These are phyloP conservation scores for Carex littledalei DNA, from an alignment of 176 grass and related monocot genomes.

Conservation along the genomic window DNA sequence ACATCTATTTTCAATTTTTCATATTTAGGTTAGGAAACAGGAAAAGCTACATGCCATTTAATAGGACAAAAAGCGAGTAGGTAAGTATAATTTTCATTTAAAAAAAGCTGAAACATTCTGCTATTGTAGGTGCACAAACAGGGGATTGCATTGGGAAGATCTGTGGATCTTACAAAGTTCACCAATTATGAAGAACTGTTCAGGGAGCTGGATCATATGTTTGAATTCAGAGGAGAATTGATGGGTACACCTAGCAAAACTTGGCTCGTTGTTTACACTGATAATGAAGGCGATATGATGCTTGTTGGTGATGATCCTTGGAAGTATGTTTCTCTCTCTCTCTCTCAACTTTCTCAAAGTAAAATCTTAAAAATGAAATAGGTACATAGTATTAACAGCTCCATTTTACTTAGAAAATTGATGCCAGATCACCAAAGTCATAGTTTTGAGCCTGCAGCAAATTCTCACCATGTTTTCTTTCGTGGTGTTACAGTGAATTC, in stretches of 20 bases:
- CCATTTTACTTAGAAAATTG: not conserved
- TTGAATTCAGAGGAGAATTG: conserved; percentile 77
- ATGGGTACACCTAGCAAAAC: conserved; percentile 43
- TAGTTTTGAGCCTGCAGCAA: not conserved
- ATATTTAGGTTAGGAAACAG: not conserved
- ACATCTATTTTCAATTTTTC: conserved; percentile 10
- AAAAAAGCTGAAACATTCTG: not conserved
- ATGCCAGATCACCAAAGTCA: not conserved
- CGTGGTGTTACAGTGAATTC: conserved; percentile 59
- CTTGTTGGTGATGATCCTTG: conserved; percentile 97
- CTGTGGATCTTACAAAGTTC: conserved; percentile 89
- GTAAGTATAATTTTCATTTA: not conserved
- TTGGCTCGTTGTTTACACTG: conserved; percentile 90
- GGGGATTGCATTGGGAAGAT: conserved; percentile 88
- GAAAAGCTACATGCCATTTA: not conserved
- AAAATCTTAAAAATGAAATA: not conserved
- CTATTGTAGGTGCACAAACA: conserved; percentile 87
- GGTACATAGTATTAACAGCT: not conserved
- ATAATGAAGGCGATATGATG: conserved; percentile 95
- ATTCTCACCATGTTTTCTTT: not conserved
- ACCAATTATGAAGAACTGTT: conserved; percentile 52
- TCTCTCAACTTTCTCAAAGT: too few relatives aligned
- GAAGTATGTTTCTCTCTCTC: conserved; percentile 49
- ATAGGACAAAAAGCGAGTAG: not conserved
- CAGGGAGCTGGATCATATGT: conserved; percentile 83